These are phyloP conservation scores for Mucor lusitanicus DNA, from an alignment of 371 early-diverging fungal species.

Conservation along the genomic window DNA sequence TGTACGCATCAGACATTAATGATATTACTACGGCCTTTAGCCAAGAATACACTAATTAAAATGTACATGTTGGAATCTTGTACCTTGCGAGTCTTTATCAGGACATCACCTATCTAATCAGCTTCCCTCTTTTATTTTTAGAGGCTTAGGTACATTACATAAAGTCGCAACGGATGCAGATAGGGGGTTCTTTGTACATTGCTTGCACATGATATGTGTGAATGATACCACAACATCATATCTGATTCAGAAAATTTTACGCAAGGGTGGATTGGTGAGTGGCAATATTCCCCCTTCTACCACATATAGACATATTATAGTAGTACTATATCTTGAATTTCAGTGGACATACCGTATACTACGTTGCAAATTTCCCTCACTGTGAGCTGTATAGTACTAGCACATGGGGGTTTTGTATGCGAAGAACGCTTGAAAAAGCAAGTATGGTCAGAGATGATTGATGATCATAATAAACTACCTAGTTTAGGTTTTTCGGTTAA, in stretches of 20 bases:
- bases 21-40: not conserved
- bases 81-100: too few relatives aligned
- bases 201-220: too few relatives aligned
- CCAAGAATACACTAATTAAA: not conserved
- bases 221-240: not conserved
- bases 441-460: not conserved
- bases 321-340: too few relatives aligned
- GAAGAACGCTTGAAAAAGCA: not conserved
- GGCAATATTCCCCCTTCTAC: not conserved
- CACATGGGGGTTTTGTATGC: not conserved
- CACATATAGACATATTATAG: not conserved
- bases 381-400: not conserved
- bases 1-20: not conserved
- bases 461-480: not conserved
- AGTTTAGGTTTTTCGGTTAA: not conserved
- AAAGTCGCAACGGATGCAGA: not conserved
- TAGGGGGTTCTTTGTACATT: not conserved
- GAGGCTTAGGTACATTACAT: too few relatives aligned
- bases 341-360: not conserved
- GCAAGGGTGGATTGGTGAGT: not conserved
- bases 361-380: not conserved
- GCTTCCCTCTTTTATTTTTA: too few relatives aligned
- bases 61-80: not conserved
- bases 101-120: too few relatives aligned
- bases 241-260: not conserved